Percentiles rank a stretch among this genome's conserved stretches.
Evolutionary conservation across 1,284 basidiomycete genomes (phyloP).

Genomic region (Fomitopsis betulina): DNA sequence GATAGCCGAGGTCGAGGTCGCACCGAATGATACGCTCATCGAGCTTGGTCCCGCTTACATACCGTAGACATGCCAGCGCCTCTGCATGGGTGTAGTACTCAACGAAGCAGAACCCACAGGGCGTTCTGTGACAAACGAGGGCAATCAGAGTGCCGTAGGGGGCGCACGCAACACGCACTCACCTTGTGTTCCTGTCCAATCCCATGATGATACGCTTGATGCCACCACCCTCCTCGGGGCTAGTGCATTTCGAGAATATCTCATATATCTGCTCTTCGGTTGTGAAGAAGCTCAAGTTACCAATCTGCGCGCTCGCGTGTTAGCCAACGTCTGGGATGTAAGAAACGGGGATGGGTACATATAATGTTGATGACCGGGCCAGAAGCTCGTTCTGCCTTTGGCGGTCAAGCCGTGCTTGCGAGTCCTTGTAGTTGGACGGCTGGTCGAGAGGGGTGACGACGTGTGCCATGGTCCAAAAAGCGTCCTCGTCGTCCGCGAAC

Average conservation of each 20-base stretch:
- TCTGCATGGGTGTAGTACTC: conserved; percentile 97
- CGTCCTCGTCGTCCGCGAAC: background rate
- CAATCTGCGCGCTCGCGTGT: conserved; percentile 57
- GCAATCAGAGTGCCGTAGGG: conserved; percentile 1
- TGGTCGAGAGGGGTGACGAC: conserved; percentile 83
- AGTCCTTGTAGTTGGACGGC: conserved; percentile 94
- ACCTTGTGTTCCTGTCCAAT: conserved; percentile 93
- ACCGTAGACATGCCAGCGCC: conserved; percentile 89
- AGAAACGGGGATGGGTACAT: conserved; percentile 46
- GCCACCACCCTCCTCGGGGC: conserved; percentile 86
- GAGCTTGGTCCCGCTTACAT: conserved; percentile 97
- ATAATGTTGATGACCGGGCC: conserved; percentile 70
- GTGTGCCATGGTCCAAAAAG: conserved; percentile 66
- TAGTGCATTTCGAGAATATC: conserved; percentile 90
- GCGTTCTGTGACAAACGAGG: conserved; percentile 63
- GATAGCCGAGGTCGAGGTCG: conserved; percentile 97
- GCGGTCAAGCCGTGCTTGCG: conserved; percentile 73
- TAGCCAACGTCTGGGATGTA: background rate
- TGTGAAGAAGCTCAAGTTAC: conserved; percentile 96
- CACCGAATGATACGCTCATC: conserved; percentile 99
- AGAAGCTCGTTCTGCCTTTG: conserved; percentile 67
- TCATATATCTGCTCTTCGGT: conserved; percentile 99
- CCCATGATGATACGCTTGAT: conserved; percentile 99
- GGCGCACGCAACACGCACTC: conserved; percentile 15
- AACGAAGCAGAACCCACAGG: conserved; percentile 99